Evolutionary conservation across 495 filamentous ascomycete genomes (phyloP), one percentile per base, ranked within the genome.

Genomic region (Neurospora sp.): DNA sequence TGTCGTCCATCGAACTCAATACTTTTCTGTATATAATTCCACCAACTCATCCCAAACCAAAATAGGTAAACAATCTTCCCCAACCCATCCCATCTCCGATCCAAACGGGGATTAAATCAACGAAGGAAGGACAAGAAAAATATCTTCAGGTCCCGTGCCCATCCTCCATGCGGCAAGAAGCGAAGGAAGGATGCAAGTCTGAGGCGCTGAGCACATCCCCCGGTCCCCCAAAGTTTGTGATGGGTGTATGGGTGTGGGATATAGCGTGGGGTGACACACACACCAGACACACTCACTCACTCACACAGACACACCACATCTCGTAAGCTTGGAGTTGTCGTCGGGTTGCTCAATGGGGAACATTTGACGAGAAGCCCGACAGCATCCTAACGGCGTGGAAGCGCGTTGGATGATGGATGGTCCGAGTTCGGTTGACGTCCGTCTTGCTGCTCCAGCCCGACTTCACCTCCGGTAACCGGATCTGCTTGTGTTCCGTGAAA

Each of bases 81-180:
- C 20, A 12, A 54, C 4, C 20, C 2, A 12, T 3, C 46, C 2
- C 20, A 27, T 62, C 54, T 14, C 14, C 54, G 35, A 62, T 0
- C 3, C 27, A 54, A 54, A 54, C 20, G 54, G 54, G 12, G 2
- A 62, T 62, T 4, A 18, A 54, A 4, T 9, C 7, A 3, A 3
- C 23, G 5, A 31, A 14, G 11, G 2, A 59, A 4, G 5, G 5
- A 23, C n/a, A 72, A 18, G 1, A 12, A 48, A 71, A 75, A 48
- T 54, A 70, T 69, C 14, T 75, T 72, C 40, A 7, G 59, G 73
- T 75, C 73, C 72, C 73, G 73, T 75, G 73, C 73, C 71, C 27
- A 62, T 62, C 54, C 54, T 62, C 54, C 27, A 62, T 62, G 14
- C 54, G 27, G 54, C 54, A 35, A 62, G 0, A 62, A 62, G 54